These are phyloP conservation scores for Centaurea solstitialis DNA, from an alignment of 129 eudicot species.

Conservation along the genomic window DNA sequence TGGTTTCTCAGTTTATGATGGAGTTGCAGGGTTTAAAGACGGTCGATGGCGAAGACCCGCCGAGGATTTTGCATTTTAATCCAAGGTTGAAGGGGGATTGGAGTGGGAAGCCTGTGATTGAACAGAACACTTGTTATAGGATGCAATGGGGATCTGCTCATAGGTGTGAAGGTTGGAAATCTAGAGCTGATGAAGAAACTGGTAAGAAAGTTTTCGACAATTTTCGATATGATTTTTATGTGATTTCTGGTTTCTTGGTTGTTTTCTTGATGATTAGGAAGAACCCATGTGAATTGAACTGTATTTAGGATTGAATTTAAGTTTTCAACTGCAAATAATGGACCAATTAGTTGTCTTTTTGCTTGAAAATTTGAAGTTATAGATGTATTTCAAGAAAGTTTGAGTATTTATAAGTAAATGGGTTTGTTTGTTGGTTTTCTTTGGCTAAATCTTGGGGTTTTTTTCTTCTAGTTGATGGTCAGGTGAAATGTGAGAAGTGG, in stretches of 20 bases:
- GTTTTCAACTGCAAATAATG: background rate
- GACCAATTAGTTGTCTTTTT: background rate
- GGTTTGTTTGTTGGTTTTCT: background rate
- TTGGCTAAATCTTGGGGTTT: slow-evolving; percentile 24
- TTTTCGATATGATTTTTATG: background rate
- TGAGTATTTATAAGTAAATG: background rate
- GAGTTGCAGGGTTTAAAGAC: slow-evolving; percentile 88
- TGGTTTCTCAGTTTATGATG: slow-evolving; percentile 92
- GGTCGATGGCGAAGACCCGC: slow-evolving; percentile 93
- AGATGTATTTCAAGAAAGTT: background rate
- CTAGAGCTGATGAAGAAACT: slow-evolving; percentile 83
- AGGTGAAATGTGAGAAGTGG: slow-evolving; percentile 89
- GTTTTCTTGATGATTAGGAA: background rate
- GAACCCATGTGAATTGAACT: background rate
- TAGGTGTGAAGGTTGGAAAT: slow-evolving; percentile 88
- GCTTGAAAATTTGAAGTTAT: background rate
- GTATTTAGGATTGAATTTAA: too few relatives aligned
- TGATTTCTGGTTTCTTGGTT: background rate
- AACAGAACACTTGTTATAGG: slow-evolving; percentile 89
- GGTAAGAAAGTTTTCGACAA: slow-evolving; percentile 52
- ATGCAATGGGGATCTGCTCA: slow-evolving; percentile 89
- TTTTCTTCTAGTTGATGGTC: slow-evolving; percentile 72
- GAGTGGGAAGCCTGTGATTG: slow-evolving; percentile 90
- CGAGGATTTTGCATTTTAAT: slow-evolving; percentile 84
- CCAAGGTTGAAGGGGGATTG: slow-evolving; percentile 95